A percentile compares a stretch with the other conserved stretches of the same genome.
Conservation (phyloP, 495 filamentous ascomycete genomes). For the Annulohypoxylon maeteangense region DNA sequence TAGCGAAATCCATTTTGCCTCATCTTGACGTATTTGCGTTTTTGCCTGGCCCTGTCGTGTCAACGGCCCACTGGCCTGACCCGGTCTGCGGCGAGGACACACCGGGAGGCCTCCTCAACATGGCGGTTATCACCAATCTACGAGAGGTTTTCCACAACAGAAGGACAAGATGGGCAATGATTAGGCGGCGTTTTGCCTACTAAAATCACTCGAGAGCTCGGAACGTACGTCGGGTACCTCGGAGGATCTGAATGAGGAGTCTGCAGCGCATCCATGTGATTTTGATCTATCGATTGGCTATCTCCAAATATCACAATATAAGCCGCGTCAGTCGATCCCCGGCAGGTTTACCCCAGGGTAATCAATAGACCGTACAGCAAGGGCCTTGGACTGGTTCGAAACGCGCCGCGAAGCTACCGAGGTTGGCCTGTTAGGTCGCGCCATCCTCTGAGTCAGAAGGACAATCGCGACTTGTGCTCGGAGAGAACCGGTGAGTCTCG, state of each 20-base stretch:
- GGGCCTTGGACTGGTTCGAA: not conserved
- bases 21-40: conserved; percentile 24
- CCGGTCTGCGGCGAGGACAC: conserved; percentile 32
- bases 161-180: conserved; percentile 2
- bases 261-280: conserved; percentile 21
- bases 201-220: not conserved
- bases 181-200: conserved; percentile 20
- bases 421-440: conserved; percentile 1
- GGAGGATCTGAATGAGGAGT: conserved; percentile 3
- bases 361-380: conserved; percentile 16
- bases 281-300: conserved; percentile 18
- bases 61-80: conserved; percentile 36
- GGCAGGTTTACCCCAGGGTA: not conserved
- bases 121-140: conserved; percentile 4
- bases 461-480: conserved; percentile 13
- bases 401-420: not conserved
- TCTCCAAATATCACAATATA: conserved; percentile 6
- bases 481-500: conserved; percentile 10
- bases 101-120: conserved; percentile 29
- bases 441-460: conserved; percentile 1
- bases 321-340: conserved; percentile 18
- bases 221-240: not conserved
- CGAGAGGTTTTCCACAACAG: not conserved
- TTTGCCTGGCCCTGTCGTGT: conserved; percentile 28
- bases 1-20: conserved; percentile 24